A percentile compares a stretch with the other conserved stretches of the same genome.
Conservation (phyloP, 2,329 filamentous ascomycete genomes). For the Sporothrix sp. region DNA sequence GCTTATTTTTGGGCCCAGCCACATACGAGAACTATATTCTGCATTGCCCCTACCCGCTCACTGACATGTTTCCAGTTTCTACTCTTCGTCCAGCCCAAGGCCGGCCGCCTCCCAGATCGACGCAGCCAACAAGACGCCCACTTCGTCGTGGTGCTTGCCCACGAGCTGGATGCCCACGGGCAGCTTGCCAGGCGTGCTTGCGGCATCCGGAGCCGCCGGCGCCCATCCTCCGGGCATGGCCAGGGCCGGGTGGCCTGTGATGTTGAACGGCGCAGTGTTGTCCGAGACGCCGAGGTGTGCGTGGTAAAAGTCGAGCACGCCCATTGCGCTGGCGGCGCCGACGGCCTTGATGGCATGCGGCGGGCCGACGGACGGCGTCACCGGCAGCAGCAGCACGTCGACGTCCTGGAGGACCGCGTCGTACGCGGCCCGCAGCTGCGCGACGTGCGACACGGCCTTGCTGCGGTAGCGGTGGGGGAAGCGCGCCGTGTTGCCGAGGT, state of each 20-base stretch:
- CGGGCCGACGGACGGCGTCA: slow-evolving; percentile 35
- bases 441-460: slow-evolving; percentile 37
- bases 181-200: slow-evolving; percentile 18
- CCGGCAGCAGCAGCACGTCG: slow-evolving; percentile 41
- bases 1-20: no score
- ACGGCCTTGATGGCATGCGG: slow-evolving; percentile 25
- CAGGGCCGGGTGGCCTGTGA: slow-evolving; percentile 40
- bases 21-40: no score
- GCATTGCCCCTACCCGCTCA: no score
- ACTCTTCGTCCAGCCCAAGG: slow-evolving; percentile 18
- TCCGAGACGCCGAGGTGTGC: slow-evolving; percentile 34
- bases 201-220: slow-evolving; percentile 13
- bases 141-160: slow-evolving; percentile 23
- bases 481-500: slow-evolving; percentile 20
- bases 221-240: slow-evolving; percentile 34
- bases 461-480: slow-evolving; percentile 27
- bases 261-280: slow-evolving; percentile 39
- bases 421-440: slow-evolving; percentile 38
- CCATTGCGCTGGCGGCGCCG: slow-evolving; percentile 18
- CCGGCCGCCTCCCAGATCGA: slow-evolving; percentile 26
- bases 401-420: slow-evolving; percentile 30
- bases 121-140: slow-evolving; percentile 22
- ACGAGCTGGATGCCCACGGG: slow-evolving; percentile 27
- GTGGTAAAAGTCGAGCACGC: slow-evolving; percentile 31
- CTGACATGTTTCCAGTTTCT: background rate